phyloP scores from a whole-genome alignment of 1,284 basidiomycete species.

The Boletellus deceptivus region DNA sequence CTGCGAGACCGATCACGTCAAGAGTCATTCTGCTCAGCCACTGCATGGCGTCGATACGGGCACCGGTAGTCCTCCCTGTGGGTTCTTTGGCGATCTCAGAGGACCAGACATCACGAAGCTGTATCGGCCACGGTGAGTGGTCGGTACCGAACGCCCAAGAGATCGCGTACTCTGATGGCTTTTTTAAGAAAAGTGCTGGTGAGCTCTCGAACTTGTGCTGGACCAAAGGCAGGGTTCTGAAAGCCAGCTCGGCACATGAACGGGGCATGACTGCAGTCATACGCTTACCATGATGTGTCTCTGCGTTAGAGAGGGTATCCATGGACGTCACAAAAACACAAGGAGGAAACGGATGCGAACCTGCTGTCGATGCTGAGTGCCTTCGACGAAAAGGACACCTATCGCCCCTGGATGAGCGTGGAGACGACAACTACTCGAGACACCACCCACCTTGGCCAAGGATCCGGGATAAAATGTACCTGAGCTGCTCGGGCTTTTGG shows the following conservation, averaged over 20 bases:
- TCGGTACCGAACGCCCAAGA: background rate
- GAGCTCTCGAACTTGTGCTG: slow-evolving; percentile 51
- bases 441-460: slow-evolving; percentile 33
- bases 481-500: slow-evolving; percentile 28
- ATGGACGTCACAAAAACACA: background rate
- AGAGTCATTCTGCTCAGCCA: slow-evolving; percentile 60
- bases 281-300: background rate
- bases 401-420: background rate
- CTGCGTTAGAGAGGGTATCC: background rate
- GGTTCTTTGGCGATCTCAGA: slow-evolving; percentile 27
- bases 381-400: slow-evolving; percentile 20
- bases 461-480: slow-evolving; percentile 20
- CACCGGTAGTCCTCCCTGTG: slow-evolving; percentile 7
- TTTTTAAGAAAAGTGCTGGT: slow-evolving; percentile 58
- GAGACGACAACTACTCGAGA: too few species aligned
- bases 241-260: background rate
- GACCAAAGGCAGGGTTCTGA: slow-evolving; percentile 62
- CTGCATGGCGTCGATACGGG: slow-evolving; percentile 46
- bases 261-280: background rate
- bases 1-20: slow-evolving; percentile 69
- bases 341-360: slow-evolving; percentile 3
- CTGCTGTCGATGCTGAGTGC: slow-evolving; percentile 29
- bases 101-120: slow-evolving; percentile 50
- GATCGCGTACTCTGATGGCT: slow-evolving; percentile 40
- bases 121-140: background rate